Evolutionary conservation across 129 eudicot species (phyloP), one percentile per base, ranked within the genome.

Genomic region (Glebionis coronaria): DNA sequence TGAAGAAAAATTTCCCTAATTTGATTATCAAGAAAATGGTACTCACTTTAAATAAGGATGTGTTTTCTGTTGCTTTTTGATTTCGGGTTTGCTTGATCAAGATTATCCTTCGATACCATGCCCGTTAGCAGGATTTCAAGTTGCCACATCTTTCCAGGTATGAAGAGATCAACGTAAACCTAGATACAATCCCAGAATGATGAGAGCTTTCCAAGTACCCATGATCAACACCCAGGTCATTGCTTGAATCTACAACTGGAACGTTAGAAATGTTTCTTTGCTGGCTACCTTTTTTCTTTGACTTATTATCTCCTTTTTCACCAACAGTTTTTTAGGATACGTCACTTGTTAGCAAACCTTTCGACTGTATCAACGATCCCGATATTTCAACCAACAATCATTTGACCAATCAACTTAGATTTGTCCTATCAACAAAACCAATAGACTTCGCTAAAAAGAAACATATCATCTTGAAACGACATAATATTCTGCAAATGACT

Each of bases 111-210:
- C n/a, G n/a, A n/a, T n/a, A n/a, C n/a, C n/a, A n/a, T n/a, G n/a
- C n/a, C n/a, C n/a, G n/a, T n/a, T n/a, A n/a, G n/a, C n/a, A n/a
- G n/a, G n/a, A n/a, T n/a, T n/a, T n/a, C n/a, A n/a, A n/a, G n/a
- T n/a, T n/a, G n/a, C n/a, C n/a, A n/a, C n/a, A n/a, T 62, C 59
- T 80, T 75, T 82, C 79, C 71, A 92, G 70, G 84, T 82, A 77
- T 25, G 84, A 61, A 60, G 88, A 82, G 60, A 89, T 84, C 76
- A 93, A 72, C 80, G 78, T 56, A 44, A 93, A 74, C 15, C 99
- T 97, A 72, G 97, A 85, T 70, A 93, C 54, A 21, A 93, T 93
- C 31, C 92, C 97, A 46, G 88, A 79, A 69, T 93, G 99, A 75
- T 89, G 89, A 51, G 87, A 78, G 62, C 99, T 86, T 13, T 90